Base-by-base conservation (phyloP, 2,329 filamentous ascomycete species). In the Phyllosticta citrichinensis region DNA sequence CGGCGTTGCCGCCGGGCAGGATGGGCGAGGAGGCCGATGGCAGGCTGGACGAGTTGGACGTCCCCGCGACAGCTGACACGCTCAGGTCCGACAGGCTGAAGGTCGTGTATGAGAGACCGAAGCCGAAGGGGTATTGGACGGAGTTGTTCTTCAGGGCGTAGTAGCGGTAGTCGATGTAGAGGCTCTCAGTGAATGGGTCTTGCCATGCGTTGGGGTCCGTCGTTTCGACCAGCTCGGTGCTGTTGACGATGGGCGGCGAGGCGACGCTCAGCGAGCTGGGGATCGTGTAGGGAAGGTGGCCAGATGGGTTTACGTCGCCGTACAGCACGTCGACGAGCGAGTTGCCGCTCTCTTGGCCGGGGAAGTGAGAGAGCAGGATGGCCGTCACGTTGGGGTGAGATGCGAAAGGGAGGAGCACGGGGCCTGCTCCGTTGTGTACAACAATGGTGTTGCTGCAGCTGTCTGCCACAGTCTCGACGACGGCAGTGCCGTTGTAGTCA, bases 111-210 rank as follows among this genome's bases (percentile, higher is more conserved):
- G 66, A 70, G 2, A 75, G 63, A 3, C 73, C 74, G 52, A 72
- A 73, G 17, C 73, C 74, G 57, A 76, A 76, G 14, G 70, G 68
- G 57, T 70, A 75, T 11, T 65, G 66, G 2, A 69, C 64, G 3
- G 30, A 19, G 50, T 56, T 47, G 10, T 64, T 67, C 47, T 63
- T 66, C 25, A 63, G 51, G 1, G 67, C 67, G 59, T 83, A 81
- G 60, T 80, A 75, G 24, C 78, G 76, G 65, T 83, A 83, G 65
- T 83, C 81, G 59, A 82, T 81, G 33, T 80, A 71, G 0, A 80
- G 70, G 0, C 80, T 77, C 64, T 83, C 81, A 6, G 70, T 73
- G 65, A 81, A 83, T 60, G 82, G 75, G 20, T 74, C 73, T 62
- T 80, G 77, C 76, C 75, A 77, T 0, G 72, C 73, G 58, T 71